phyloP scores from a whole-genome alignment of 768 basidiomycete species.

The Leucocoprinus leucothites region DNA sequence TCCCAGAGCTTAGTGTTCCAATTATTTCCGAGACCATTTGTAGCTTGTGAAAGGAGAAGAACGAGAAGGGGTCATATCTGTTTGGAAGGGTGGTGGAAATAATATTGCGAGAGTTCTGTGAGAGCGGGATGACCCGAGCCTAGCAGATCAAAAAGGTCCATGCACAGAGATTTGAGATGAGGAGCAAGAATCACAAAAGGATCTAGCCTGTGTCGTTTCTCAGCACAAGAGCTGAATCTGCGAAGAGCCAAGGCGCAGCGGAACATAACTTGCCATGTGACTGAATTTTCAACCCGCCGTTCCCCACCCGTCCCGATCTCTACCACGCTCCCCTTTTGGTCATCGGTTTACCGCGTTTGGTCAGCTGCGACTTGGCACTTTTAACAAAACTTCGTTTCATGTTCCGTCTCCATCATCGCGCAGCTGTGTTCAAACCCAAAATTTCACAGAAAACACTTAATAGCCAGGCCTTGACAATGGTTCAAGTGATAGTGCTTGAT shows the following conservation, averaged over 20 bases:
- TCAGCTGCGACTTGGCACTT: not conserved
- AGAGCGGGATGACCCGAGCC: constrained; percentile 83
- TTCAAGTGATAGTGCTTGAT: no score
- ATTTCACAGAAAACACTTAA: no score
- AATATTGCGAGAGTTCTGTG: constrained; percentile 85
- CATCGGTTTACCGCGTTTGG: constrained; percentile 4
- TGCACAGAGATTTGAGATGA: constrained; percentile 66
- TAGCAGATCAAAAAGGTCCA: constrained; percentile 68
- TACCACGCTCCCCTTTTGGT: constrained; percentile 7
- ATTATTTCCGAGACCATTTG: constrained; percentile 76
- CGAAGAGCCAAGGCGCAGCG: constrained; percentile 1
- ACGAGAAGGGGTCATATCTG: constrained; percentile 87
- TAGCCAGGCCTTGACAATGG: no score
- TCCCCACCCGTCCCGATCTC: not conserved
- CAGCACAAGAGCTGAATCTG: not conserved
- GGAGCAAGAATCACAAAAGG: constrained; percentile 66
- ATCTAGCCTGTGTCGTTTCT: constrained; percentile 37
- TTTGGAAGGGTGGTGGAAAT: constrained; percentile 88
- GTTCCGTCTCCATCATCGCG: no score
- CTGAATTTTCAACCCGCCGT: no score
- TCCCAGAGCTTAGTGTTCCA: constrained; percentile 58
- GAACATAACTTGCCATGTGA: no score
- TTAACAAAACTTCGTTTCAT: no score
- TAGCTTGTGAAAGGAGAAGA: constrained; percentile 82
- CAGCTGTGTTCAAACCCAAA: no score